Base-by-base conservation (phyloP, 2,329 filamentous ascomycete species). In the Anisogramma anomala region DNA sequence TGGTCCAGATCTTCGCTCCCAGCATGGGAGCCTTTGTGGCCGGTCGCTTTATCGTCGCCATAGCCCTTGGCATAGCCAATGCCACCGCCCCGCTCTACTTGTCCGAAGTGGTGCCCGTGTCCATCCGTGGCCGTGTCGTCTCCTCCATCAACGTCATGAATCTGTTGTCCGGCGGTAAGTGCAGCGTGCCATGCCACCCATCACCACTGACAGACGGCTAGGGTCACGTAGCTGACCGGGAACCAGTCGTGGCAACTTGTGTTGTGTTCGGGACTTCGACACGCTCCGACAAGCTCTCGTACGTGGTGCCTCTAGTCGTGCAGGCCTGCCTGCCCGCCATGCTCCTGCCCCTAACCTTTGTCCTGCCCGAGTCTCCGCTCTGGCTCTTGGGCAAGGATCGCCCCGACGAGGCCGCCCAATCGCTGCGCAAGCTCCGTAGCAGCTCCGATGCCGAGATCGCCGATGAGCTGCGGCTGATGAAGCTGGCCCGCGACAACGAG, bases 51-150 rank as follows among this genome's bases (percentile, higher is more conserved):
- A 39, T 39, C 19, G 41, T 43, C 11, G 52, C 49, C 4, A 42
- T 56, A 39, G 53, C 55, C 4, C 53, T 60, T 35, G 57, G 57
- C 1, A 52, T 60, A 27, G 52, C 56, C 26, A 57, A 54, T 46
- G 53, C 55, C 7, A 60, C 55, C 18, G 57, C 57, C 4, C 58
- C 58, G 8, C 42, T 62, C 17, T 62, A 61, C 50, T 49, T 61
- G 14, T 55, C 58, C 3, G 59, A 62, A 48, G 50, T 60, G 4
- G 58, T 61, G 6, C 58, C 45, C 10, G 47, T 37, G 17, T 6
- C 30, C 31, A 33, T 42, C 19, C 45, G 45, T 26, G 45, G 44
- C 20, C 38, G 41, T 6, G 41, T 46, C 20, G 35, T 47, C 15
- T 41, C 36, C n/a, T 47, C 41, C 26, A 34, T 56, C 60, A 37